Evolutionary conservation across 2,329 filamentous ascomycete species (phyloP).

Genomic region (Lasiodiplodia gonubiensis): DNA sequence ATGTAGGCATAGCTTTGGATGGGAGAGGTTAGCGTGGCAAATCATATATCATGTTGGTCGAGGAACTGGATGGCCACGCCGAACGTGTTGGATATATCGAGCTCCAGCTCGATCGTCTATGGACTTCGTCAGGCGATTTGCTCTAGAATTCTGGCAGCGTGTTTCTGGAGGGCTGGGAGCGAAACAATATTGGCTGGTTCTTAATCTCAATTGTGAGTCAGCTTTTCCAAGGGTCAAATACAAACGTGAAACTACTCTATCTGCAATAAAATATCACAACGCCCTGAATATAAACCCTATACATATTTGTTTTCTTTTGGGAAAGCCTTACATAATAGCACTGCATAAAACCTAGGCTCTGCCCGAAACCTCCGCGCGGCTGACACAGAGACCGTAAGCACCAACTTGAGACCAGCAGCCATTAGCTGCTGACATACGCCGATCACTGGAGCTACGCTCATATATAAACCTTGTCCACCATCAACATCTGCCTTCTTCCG

Average conservation of each 20-base stretch:
- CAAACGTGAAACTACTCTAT: too few relatives aligned
- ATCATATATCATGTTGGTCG: too few relatives aligned
- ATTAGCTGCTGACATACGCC: slow-evolving; percentile 4
- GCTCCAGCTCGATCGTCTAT: too few relatives aligned
- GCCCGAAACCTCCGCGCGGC: neutral
- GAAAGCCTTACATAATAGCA: neutral
- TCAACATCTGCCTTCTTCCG: neutral
- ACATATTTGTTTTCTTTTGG: neutral
- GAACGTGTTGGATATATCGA: too few relatives aligned
- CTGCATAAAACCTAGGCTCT: neutral
- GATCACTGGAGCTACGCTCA: neutral
- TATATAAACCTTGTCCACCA: neutral
- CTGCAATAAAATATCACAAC: too few relatives aligned
- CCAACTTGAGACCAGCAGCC: neutral
- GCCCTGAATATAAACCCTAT: neutral
- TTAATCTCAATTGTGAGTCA: too few relatives aligned
- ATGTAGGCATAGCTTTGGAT: too few relatives aligned
- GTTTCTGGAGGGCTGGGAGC: neutral
- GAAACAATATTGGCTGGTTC: too few relatives aligned
- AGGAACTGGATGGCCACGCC: too few relatives aligned
- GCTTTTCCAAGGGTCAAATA: too few relatives aligned
- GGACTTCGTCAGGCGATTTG: too few relatives aligned
- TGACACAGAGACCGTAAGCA: slow-evolving; percentile 1
- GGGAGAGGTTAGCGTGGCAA: too few relatives aligned
- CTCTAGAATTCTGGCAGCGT: neutral